Base-by-base conservation (phyloP, 2,329 filamentous ascomycete species). In the Ophiostoma novo-ulmi region DNA sequence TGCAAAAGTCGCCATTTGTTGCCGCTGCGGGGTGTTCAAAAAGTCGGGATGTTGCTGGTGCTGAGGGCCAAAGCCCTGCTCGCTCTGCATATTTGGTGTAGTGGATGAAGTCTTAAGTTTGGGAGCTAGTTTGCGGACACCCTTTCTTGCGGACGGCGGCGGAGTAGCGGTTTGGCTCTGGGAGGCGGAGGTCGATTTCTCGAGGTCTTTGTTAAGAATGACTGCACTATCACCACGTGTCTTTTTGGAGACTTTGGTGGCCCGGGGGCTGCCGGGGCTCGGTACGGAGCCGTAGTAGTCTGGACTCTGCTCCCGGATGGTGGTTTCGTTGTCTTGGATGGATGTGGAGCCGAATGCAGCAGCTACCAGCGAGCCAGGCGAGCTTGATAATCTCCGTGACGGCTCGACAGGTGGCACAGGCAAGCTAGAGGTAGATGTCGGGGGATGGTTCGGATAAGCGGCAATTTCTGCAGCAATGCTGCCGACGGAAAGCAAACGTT, bases 341-440 rank as follows among this genome's bases (percentile, higher is more conserved):
- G 35, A 64, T 68, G 70, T 71, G 69, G 73, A 52, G 73, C 39
- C 75, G 76, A 73, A 76, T 71, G 58, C 73, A 77, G 73, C 75
- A 76, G 77, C 70, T 41, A 75, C 78, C 70, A 80, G 78, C 67
- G 82, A 80, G 44, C 79, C 82, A 44, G 87, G 85, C 69, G 88
- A 89, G 20, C 88, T 89, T 17, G 82, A 82, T 63, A 90, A 78
- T 75, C 84, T 83, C 76, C 82, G 82, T 73, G 87, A 84, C 44
- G 85, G 84, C 75, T 88, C 85, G 76, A 89, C 86, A 41, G 87
- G 85, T 72, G 87, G 85, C 70, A 89, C 78, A 70, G 83, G 81
- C 70, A 86, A 78, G 75, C 80, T 85, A 20, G 82, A 80, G 75
- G 83, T 82, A 63, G 84, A 80, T 17, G 69, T 63, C 26, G 39